Conservation (phyloP, 495 filamentous ascomycete species). For the Aspergillus haitiensis region DNA sequence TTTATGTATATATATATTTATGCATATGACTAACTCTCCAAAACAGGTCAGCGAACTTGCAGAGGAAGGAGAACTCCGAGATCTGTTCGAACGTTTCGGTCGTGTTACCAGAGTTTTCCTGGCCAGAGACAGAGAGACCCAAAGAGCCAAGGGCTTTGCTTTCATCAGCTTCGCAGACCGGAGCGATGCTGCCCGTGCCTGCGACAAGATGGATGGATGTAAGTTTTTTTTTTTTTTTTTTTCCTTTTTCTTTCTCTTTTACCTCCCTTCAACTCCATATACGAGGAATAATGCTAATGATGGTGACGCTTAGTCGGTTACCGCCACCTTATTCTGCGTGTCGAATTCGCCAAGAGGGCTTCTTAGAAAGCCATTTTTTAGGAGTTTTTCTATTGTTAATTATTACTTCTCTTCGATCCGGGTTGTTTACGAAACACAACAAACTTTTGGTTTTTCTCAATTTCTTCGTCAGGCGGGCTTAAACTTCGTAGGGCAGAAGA, state of each 20-base stretch:
- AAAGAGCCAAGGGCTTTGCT: conserved; percentile 93
- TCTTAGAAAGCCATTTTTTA: conserved; percentile 38
- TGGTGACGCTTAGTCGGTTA: conserved; percentile 63
- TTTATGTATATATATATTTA: conserved; percentile 6
- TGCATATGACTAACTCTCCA: conserved; percentile 11
- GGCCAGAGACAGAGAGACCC: conserved; percentile 94
- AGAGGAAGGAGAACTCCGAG: conserved; percentile 88
- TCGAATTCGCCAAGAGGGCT: conserved; percentile 88
- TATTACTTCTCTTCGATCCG: conserved; percentile 29
- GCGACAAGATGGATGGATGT: conserved; percentile 97
- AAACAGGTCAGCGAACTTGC: conserved; percentile 90
- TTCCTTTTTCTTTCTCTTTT: neutral
- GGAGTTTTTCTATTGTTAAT: conserved; percentile 22
- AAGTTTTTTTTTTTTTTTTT: conserved; percentile 36
- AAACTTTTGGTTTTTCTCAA: conserved; percentile 24
- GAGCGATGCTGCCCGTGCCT: conserved; percentile 83
- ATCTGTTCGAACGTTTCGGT: conserved; percentile 97
- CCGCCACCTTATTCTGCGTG: conserved; percentile 83
- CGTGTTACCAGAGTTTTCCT: conserved; percentile 96
- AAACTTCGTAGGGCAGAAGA: conserved; percentile 31
- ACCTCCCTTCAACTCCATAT: neutral
- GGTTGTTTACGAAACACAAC: conserved; percentile 27
- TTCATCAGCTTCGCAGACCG: conserved; percentile 96
- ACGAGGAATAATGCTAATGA: neutral
- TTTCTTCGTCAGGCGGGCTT: conserved; percentile 37